Evolutionary conservation across 306 rosid genomes (phyloP), one percentile per base, ranked within the genome.

Genomic region (Cucumis hystrix): DNA sequence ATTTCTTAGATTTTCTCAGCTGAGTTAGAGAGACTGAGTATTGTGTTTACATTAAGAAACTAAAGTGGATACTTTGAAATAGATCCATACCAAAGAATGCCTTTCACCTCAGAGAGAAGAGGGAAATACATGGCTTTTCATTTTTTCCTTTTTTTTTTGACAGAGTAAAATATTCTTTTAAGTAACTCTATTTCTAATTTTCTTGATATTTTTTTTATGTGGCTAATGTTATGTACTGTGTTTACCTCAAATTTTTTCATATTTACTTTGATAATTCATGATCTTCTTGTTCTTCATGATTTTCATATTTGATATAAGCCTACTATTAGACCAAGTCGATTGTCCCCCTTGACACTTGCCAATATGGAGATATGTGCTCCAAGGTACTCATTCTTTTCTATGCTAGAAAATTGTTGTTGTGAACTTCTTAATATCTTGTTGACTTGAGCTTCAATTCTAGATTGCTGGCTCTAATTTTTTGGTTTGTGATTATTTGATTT

Each of bases 291-390:
- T n/a, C n/a, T 43, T 23, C 7, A 10, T 10, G 47, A 41, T 41
- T 41, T 41, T 41, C 47, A 41, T 41, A 41, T 2, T 70, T 41
- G 40, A 28, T 15, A 71, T 60, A 43, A 28, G 76, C 76, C 7
- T 28, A 28, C 30, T 28, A 2, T 28, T 2, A 1, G 30, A 28
- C 30, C 30, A 1, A 1, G 1, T 28, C 2, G 30, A 28, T 28
- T 28, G 1, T 28, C 30, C 30, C 2, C 30, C 30, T 28, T 28
- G 30, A 28, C 30, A 28, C 30, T 28, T 71, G 15, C 12, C 23
- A 10, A 71, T 49, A 71, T 71, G 76, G 60, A 71, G 76, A 71
- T 71, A 16, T 49, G 60, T 71, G 76, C 76, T 51, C 60, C 60
- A 71, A 49, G 60, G 76, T 71, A 71, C 76, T 25, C 25, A 71